phyloP scores from a whole-genome alignment of 768 basidiomycete genomes.

The Tylopilus rubrobrunneus region DNA sequence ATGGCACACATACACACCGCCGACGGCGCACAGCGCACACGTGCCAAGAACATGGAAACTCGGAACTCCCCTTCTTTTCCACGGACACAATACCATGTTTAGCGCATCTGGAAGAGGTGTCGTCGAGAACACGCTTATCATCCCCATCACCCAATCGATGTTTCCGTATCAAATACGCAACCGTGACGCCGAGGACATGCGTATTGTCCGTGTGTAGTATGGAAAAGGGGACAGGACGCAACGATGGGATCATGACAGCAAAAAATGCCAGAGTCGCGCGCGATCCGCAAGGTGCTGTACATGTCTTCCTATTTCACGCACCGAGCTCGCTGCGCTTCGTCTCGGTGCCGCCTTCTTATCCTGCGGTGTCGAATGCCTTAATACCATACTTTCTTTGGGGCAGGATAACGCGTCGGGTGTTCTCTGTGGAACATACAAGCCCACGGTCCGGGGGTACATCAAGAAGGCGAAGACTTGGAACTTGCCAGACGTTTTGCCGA shows the following conservation, averaged over 20 bases:
- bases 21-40: slow-evolving; percentile 1
- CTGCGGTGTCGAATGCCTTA: neutral
- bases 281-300: slow-evolving; percentile 4
- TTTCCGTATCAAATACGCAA: neutral
- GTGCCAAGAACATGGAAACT: slow-evolving; percentile 11
- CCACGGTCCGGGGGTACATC: neutral
- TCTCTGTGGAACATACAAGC: neutral
- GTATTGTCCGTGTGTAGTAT: neutral
- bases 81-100: neutral
- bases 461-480: neutral
- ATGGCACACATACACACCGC: slow-evolving; percentile 1
- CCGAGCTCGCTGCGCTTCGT: neutral
- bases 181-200: neutral
- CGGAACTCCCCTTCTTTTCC: slow-evolving; percentile 5
- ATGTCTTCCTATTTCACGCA: neutral
- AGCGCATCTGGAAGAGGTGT: neutral
- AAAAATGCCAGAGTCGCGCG: slow-evolving; percentile 5
- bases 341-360: neutral
- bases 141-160: neutral
- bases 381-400: too few relatives aligned
- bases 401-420: neutral
- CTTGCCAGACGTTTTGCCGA: neutral
- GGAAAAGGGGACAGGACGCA: neutral
- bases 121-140: neutral
- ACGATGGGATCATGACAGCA: neutral